Conservation (phyloP, 106 monocot species). For the Narthecium ossifragum region DNA sequence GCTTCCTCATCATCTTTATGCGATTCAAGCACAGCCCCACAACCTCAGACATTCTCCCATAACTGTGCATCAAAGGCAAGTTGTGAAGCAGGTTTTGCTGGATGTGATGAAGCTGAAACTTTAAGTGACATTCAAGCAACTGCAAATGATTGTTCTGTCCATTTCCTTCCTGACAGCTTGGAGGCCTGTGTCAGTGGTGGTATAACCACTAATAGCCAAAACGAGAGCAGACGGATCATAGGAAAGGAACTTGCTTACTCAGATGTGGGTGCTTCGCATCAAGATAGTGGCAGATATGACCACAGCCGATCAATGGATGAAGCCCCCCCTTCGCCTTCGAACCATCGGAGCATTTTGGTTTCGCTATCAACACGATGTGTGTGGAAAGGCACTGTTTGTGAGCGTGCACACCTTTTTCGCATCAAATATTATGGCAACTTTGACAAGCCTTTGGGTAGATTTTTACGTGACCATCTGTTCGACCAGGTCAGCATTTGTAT, state of each 20-base stretch:
- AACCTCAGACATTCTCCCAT: no score
- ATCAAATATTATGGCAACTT: slow-evolving; percentile 89
- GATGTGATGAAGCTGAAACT: slow-evolving; percentile 8
- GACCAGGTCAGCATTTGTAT: slow-evolving; percentile 62
- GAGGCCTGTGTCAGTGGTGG: slow-evolving; percentile 2
- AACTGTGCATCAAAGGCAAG: slow-evolving; percentile 1
- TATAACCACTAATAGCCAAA: slow-evolving; percentile 1
- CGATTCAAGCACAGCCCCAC: not conserved
- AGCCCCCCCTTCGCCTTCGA: slow-evolving; percentile 56
- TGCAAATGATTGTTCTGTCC: not conserved
- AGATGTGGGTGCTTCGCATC: slow-evolving; percentile 18
- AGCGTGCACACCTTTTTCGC: slow-evolving; percentile 80
- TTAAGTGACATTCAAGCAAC: slow-evolving; percentile 2
- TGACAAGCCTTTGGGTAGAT: slow-evolving; percentile 89
- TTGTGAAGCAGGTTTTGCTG: slow-evolving; percentile 1
- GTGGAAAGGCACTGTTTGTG: slow-evolving; percentile 90
- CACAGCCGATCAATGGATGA: slow-evolving; percentile 31
- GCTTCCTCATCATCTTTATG: not conserved
- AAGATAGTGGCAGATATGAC: slow-evolving; percentile 19
- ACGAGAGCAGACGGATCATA: slow-evolving; percentile 2
- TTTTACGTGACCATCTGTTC: slow-evolving; percentile 78
- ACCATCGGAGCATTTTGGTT: slow-evolving; percentile 90
- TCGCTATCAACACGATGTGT: slow-evolving; percentile 81
- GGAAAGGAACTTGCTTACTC: slow-evolving; percentile 11
- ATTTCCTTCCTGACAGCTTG: slow-evolving; percentile 1